A percentile compares a stretch with the other conserved stretches of the same genome.
Evolutionary conservation across 495 filamentous ascomycete genomes (phyloP).

Genomic region (Penicillium robsamsonii): DNA sequence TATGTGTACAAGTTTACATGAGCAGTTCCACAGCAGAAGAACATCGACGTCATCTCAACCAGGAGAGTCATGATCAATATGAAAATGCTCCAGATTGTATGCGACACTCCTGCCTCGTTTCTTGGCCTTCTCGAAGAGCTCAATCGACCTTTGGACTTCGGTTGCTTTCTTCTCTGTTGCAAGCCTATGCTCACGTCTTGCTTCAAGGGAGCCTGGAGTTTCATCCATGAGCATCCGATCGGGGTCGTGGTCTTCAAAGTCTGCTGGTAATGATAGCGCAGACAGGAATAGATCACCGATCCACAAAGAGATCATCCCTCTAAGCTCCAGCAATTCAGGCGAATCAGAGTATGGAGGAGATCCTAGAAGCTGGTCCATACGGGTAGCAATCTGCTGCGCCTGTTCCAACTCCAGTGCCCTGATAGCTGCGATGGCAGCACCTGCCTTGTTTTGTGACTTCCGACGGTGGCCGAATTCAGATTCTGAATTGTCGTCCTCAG

Average conservation of each 20-base stretch:
- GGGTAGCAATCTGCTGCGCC: slow-evolving; percentile 55
- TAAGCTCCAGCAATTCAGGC: slow-evolving; percentile 55
- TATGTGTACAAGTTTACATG: slow-evolving; percentile 5
- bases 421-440: slow-evolving; percentile 24
- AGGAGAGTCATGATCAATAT: slow-evolving; percentile 30
- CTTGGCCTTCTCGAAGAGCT: slow-evolving; percentile 38
- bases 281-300: slow-evolving; percentile 57
- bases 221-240: slow-evolving; percentile 31
- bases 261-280: slow-evolving; percentile 23
- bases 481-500: slow-evolving; percentile 31
- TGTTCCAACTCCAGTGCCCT: slow-evolving; percentile 38
- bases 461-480: slow-evolving; percentile 17
- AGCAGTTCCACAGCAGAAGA: not conserved
- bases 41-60: slow-evolving; percentile 20
- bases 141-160: slow-evolving; percentile 34
- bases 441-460: slow-evolving; percentile 16
- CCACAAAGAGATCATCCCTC: slow-evolving; percentile 68
- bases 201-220: slow-evolving; percentile 24
- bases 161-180: slow-evolving; percentile 34
- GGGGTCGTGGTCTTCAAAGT: slow-evolving; percentile 11
- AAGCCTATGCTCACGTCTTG: slow-evolving; percentile 32
- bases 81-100: slow-evolving; percentile 33
- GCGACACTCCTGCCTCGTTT: slow-evolving; percentile 35
- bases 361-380: slow-evolving; percentile 63
- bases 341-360: slow-evolving; percentile 63